Percentiles rank a stretch among this genome's conserved stretches.
Evolutionary conservation across 2,329 filamentous ascomycete genomes (phyloP).

Genomic region (Furcasterigmium furcatum): DNA sequence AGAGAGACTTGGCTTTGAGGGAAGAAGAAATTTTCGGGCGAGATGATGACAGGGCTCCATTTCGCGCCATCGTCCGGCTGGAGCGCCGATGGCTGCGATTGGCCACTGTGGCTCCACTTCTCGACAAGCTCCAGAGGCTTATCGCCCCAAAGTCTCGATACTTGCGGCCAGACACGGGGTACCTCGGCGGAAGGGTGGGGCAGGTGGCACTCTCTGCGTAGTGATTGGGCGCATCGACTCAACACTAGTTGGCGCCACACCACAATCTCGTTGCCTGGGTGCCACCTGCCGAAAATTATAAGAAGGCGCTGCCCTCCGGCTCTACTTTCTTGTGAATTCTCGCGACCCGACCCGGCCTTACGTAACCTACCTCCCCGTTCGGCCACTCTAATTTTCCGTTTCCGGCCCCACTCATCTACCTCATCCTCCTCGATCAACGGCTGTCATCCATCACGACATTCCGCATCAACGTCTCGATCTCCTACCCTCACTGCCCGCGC

Average conservation of each 20-base stretch:
- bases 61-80: not conserved
- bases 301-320: slow-evolving; percentile 53
- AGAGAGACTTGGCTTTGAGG: not conserved
- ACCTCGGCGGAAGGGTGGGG: not conserved
- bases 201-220: slow-evolving; percentile 16
- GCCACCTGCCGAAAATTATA: slow-evolving; percentile 48
- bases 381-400: slow-evolving; percentile 36
- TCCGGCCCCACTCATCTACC: slow-evolving; percentile 13
- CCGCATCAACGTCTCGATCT: slow-evolving; percentile 5
- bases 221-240: slow-evolving; percentile 33
- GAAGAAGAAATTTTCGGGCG: slow-evolving; percentile 1
- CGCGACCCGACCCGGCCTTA: slow-evolving; percentile 55
- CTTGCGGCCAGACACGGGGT: slow-evolving; percentile 3
- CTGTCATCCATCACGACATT: slow-evolving; percentile 2
- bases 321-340: slow-evolving; percentile 41
- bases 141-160: slow-evolving; percentile 2
- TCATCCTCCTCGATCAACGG: slow-evolving; percentile 16
- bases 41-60: not conserved
- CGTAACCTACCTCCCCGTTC: slow-evolving; percentile 45
- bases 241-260: slow-evolving; percentile 38
- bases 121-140: not conserved
- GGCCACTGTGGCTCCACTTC: not conserved
- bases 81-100: not conserved
- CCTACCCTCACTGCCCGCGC: not conserved
- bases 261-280: slow-evolving; percentile 35